phyloP scores from a whole-genome alignment of 257 asterid genomes.

The Salvia hispanica region DNA sequence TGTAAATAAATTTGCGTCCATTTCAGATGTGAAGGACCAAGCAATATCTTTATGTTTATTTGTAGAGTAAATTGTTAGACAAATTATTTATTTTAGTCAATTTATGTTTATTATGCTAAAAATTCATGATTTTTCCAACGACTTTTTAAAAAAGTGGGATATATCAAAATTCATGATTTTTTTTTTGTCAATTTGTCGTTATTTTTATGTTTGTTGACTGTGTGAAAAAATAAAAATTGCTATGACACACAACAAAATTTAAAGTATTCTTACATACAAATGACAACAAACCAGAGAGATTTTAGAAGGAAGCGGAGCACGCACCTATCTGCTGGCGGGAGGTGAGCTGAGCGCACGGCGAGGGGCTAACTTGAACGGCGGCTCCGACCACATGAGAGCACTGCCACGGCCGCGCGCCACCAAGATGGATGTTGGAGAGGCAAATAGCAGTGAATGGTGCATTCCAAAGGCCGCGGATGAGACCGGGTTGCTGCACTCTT shows the following conservation, averaged over 20 bases:
- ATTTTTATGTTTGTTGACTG: no score
- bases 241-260: not conserved
- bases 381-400: constrained; percentile 85
- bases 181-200: no score
- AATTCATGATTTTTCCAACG: no score
- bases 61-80: no score
- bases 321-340: constrained; percentile 46
- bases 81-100: no score
- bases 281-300: constrained; percentile 13
- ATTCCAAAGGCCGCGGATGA: constrained; percentile 62
- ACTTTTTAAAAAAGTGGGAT: no score
- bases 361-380: constrained; percentile 87
- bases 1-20: constrained; percentile 38
- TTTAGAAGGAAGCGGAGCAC: constrained; percentile 55
- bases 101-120: no score
- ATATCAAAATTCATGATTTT: no score
- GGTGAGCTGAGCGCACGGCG: constrained; percentile 74
- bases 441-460: constrained; percentile 84
- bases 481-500: constrained; percentile 72
- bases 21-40: not conserved
- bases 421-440: constrained; percentile 70
- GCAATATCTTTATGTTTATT: no score
- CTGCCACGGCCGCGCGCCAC: constrained; percentile 66
- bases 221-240: not conserved
- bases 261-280: constrained; percentile 11